These are phyloP conservation scores for Suillus ampliporus DNA, from an alignment of 768 basidiomycete genomes.

Conservation along the genomic window DNA sequence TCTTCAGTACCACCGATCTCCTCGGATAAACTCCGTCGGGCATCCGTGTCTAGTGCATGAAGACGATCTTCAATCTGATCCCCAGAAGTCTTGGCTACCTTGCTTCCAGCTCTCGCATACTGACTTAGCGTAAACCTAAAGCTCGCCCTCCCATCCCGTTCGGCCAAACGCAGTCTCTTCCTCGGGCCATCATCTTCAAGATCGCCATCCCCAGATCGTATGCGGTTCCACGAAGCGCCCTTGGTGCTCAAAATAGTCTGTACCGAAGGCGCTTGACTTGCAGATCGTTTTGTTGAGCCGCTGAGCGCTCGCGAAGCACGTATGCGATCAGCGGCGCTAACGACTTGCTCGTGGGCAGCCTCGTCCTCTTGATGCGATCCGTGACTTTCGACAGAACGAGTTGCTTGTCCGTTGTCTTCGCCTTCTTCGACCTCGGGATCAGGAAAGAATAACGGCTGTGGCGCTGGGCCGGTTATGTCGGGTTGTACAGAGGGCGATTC, in stretches of 20 bases:
- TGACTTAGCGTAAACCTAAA: slow-evolving; percentile 54
- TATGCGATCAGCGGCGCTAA: slow-evolving; percentile 5
- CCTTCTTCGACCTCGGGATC: slow-evolving; percentile 24
- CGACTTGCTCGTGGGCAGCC: slow-evolving; percentile 2
- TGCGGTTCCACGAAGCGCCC: slow-evolving; percentile 54
- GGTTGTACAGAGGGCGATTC: slow-evolving; percentile 14
- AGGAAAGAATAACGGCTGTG: slow-evolving; percentile 35
- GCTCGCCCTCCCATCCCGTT: slow-evolving; percentile 32
- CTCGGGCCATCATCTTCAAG: slow-evolving; percentile 15
- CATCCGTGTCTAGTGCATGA: slow-evolving; percentile 19
- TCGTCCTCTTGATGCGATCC: background rate
- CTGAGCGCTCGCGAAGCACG: background rate
- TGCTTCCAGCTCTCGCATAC: slow-evolving; percentile 60
- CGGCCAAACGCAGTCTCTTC: slow-evolving; percentile 45
- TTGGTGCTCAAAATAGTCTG: slow-evolving; percentile 59
- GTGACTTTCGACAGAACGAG: background rate
- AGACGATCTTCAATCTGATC: slow-evolving; percentile 28
- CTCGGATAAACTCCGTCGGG: slow-evolving; percentile 14
- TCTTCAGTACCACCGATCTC: slow-evolving; percentile 18
- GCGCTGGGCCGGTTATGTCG: slow-evolving; percentile 11
- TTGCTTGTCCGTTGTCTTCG: background rate
- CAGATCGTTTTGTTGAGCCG: background rate
- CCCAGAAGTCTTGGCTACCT: slow-evolving; percentile 23
- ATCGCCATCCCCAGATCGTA: slow-evolving; percentile 16
- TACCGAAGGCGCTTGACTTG: slow-evolving; percentile 28